Evolutionary conservation across 768 basidiomycete genomes (phyloP).

Genomic region (Cubamyces sp.): DNA sequence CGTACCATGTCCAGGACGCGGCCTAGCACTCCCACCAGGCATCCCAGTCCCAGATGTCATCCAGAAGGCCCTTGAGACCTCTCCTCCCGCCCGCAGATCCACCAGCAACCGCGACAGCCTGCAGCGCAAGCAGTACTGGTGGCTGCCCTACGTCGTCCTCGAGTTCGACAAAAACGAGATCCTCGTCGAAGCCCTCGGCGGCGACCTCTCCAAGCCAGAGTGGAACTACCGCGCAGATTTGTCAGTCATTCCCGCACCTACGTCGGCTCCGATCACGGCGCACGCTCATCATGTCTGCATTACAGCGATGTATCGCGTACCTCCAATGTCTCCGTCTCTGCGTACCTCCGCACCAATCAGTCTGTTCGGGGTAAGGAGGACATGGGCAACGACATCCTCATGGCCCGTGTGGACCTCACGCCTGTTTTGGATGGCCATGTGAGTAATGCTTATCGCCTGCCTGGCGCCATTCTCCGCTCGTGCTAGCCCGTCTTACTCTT

Average conservation of each 20-base stretch:
- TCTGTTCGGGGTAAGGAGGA: conserved; percentile 78
- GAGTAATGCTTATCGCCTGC: conserved; percentile 32
- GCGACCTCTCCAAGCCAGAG: conserved; percentile 85
- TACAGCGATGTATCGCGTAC: conserved; percentile 91
- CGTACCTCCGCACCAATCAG: conserved; percentile 86
- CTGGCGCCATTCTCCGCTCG: conserved; percentile 5
- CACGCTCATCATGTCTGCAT: neutral
- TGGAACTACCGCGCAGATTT: conserved; percentile 98
- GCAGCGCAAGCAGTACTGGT: conserved; percentile 92
- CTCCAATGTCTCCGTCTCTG: conserved; percentile 88
- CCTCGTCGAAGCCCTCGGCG: conserved; percentile 92
- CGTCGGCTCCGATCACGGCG: neutral
- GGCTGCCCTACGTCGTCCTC: conserved; percentile 96
- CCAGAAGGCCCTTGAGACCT: conserved; percentile 74
- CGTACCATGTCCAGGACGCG: conserved; percentile 58
- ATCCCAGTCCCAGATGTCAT: conserved; percentile 83
- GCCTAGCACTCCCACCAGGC: conserved; percentile 78
- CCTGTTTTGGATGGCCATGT: conserved; percentile 82
- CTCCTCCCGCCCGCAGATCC: conserved; percentile 55
- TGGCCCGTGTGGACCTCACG: conserved; percentile 90
- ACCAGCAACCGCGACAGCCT: conserved; percentile 86
- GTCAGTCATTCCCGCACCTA: conserved; percentile 51
- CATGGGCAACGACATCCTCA: conserved; percentile 96
- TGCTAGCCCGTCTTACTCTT: conserved; percentile 20
- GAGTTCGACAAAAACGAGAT: conserved; percentile 99